phyloP scores from a whole-genome alignment of 768 basidiomycete species.

The Tylopilus subfusipes region DNA sequence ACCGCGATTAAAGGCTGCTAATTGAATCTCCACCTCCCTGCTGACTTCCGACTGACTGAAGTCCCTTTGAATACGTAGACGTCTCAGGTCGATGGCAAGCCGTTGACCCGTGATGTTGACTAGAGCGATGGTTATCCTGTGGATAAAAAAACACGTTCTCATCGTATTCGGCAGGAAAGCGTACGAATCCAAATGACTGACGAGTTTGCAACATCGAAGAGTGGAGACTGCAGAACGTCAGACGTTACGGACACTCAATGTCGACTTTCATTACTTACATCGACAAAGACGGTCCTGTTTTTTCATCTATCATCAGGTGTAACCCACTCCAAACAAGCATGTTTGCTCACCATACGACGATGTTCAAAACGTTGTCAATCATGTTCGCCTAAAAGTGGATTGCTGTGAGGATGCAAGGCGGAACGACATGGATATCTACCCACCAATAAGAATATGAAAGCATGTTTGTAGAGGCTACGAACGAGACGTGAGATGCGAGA shows the following conservation, averaged over 20 bases:
- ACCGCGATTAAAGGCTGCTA: background rate
- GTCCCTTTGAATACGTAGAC: background rate
- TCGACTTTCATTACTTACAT: background rate
- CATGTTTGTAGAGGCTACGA: background rate
- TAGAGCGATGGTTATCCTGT: background rate
- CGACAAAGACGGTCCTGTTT: background rate
- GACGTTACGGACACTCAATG: background rate
- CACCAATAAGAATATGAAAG: background rate
- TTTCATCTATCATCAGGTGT: background rate
- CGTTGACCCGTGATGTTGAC: background rate
- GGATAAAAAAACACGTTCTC: background rate
- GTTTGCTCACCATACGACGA: background rate
- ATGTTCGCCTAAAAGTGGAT: background rate
- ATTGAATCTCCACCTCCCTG: background rate
- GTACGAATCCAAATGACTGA: background rate
- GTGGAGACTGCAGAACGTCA: background rate
- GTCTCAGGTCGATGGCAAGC: constrained; percentile 4
- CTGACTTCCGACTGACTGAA: background rate
- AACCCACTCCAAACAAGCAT: background rate
- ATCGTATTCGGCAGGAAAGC: background rate
- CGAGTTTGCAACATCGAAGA: background rate
- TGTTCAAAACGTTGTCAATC: background rate
- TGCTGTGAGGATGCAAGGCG: background rate
- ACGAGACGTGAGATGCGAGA: background rate
- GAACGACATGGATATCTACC: background rate